phyloP scores from a whole-genome alignment of 2,329 filamentous ascomycete genomes.

The Lasiodiplodia hormozganensis region DNA sequence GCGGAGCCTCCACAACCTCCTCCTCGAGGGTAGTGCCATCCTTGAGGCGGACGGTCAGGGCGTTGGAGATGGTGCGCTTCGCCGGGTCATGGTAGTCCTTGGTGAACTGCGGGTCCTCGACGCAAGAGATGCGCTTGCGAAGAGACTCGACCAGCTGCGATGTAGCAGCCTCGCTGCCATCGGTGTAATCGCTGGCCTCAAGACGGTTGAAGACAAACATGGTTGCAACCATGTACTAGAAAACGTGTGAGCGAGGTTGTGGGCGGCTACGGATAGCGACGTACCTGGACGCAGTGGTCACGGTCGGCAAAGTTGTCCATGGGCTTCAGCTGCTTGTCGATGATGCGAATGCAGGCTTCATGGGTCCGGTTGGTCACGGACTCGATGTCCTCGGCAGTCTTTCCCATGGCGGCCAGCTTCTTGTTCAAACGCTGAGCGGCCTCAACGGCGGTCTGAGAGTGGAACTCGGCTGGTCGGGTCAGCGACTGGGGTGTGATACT shows the following conservation, averaged over 20 bases:
- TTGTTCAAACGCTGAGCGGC: conserved; percentile 87
- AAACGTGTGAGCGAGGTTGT: conserved; percentile 35
- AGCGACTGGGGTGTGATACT: background rate
- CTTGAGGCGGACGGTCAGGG: conserved; percentile 90
- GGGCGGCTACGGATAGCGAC: conserved; percentile 25
- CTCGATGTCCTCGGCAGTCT: conserved; percentile 90
- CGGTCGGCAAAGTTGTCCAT: conserved; percentile 99
- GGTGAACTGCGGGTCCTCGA: conserved; percentile 95
- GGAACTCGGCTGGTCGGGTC: conserved; percentile 76
- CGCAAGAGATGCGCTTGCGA: conserved; percentile 91
- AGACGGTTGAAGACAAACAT: conserved; percentile 97
- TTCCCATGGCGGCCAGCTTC: conserved; percentile 82
- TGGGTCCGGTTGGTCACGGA: conserved; percentile 92
- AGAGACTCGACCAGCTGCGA: conserved; percentile 89
- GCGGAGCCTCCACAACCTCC: conserved; percentile 89
- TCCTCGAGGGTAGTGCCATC: conserved; percentile 92
- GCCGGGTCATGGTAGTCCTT: conserved; percentile 92
- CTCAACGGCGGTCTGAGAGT: conserved; percentile 98
- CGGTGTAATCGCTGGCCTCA: conserved; percentile 90
- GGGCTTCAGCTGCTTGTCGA: conserved; percentile 99
- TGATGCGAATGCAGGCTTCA: conserved; percentile 98
- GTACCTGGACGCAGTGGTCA: conserved; percentile 93
- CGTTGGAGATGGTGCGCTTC: conserved; percentile 97
- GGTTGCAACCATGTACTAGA: conserved; percentile 88
- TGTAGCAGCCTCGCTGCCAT: conserved; percentile 89